phyloP scores from a whole-genome alignment of 1,284 basidiomycete species.

The Schizopora paradoxa region DNA sequence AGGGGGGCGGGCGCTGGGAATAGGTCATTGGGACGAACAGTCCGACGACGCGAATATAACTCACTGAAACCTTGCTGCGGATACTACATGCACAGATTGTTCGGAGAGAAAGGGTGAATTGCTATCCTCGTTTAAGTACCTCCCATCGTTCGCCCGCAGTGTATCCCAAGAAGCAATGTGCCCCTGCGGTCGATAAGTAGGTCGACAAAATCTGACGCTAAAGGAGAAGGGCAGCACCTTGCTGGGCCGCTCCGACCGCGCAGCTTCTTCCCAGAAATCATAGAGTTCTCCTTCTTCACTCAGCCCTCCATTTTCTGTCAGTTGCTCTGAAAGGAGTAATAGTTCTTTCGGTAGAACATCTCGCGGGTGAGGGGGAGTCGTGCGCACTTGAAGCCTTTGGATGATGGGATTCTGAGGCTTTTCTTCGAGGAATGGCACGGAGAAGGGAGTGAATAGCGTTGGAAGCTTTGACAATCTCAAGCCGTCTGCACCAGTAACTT shows the following conservation, averaged over 20 bases:
- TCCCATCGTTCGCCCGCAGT: constrained; percentile 34
- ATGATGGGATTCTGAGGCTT: constrained; percentile 75
- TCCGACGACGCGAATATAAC: constrained; percentile 25
- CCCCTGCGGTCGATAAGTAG: no score
- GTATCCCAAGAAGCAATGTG: constrained; percentile 36
- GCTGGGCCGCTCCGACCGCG: no score
- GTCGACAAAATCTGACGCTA: no score
- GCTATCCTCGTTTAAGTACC: no score
- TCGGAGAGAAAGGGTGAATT: constrained; percentile 62
- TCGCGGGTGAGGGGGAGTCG: no score
- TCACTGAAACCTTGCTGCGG: constrained; percentile 53
- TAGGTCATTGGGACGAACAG: no score
- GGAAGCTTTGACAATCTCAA: constrained; percentile 8
- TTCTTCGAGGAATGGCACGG: constrained; percentile 52
- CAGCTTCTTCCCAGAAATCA: no score
- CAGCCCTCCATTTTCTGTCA: neutral
- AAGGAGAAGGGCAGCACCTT: no score
- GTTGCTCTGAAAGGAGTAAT: neutral
- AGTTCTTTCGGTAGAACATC: constrained; percentile 30
- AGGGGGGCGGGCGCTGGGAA: constrained; percentile 36
- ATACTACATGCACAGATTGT: constrained; percentile 44
- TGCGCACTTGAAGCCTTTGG: no score
- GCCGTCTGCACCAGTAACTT: neutral
- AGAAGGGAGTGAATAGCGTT: constrained; percentile 38
- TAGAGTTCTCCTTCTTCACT: no score